phyloP scores from a whole-genome alignment of 1,284 basidiomycete genomes.

The Trichosporon ovoides region DNA sequence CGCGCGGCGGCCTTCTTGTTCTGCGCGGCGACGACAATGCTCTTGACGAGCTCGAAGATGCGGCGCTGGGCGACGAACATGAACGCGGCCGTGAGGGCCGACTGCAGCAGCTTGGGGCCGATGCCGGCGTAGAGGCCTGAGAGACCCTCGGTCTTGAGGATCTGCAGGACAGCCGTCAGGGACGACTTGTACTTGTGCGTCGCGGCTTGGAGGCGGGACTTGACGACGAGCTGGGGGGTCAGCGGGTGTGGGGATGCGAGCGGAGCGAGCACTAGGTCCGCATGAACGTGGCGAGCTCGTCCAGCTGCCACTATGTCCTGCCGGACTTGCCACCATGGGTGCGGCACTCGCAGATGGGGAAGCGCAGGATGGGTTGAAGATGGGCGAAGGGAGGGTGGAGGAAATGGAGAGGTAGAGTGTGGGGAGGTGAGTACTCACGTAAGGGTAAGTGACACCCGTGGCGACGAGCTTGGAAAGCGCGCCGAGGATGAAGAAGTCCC shows the following conservation, averaged over 20 bases:
- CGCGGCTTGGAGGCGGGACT: conserved; percentile 49
- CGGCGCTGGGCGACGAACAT: conserved; percentile 77
- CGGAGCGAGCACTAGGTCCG: too few species aligned
- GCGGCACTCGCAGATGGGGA: too few species aligned
- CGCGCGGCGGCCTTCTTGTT: conserved; percentile 16
- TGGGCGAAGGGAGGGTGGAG: too few species aligned
- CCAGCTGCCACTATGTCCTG: too few species aligned
- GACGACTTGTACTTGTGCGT: conserved; percentile 50
- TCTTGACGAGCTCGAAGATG: conserved; percentile 50
- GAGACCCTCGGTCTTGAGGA: conserved; percentile 70
- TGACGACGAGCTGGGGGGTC: conserved; percentile 45
- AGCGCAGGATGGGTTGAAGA: too few species aligned
- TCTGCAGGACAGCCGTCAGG: conserved; percentile 48
- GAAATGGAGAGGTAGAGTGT: too few species aligned
- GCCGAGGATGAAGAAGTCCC: conserved; percentile 85
- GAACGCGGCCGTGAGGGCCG: conserved; percentile 82
- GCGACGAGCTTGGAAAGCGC: conserved; percentile 73
- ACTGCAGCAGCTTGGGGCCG: conserved; percentile 77
- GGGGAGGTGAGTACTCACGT: conserved; percentile 33
- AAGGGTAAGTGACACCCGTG: conserved; percentile 48
- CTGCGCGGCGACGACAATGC: conserved; percentile 28
- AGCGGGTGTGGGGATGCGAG: neutral
- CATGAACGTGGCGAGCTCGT: too few species aligned
- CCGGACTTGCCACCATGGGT: too few species aligned
- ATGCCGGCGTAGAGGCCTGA: conserved; percentile 74